Evolutionary conservation across 2,329 filamentous ascomycete genomes (phyloP).

Genomic region (Rhynchosporium secalis): DNA sequence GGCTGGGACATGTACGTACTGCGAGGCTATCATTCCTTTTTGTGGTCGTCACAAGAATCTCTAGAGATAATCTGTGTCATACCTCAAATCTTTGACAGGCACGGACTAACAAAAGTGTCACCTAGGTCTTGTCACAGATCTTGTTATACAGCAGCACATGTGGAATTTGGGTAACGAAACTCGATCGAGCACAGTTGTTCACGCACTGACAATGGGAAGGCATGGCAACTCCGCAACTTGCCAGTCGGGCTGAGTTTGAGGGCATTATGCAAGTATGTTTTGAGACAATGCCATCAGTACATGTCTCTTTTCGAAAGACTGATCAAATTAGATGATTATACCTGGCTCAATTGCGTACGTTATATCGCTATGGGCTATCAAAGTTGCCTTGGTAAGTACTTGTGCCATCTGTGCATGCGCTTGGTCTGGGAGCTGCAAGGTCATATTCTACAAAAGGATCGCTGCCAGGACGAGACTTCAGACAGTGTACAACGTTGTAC

Average conservation of each 20-base stretch:
- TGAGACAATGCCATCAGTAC: background rate
- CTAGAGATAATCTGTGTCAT: no score
- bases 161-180: slow-evolving; percentile 36
- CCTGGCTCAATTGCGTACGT: slow-evolving; percentile 46
- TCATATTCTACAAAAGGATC: slow-evolving; percentile 45
- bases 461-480: slow-evolving; percentile 42
- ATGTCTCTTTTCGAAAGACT: background rate
- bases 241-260: background rate
- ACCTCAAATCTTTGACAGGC: no score
- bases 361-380: slow-evolving; percentile 45
- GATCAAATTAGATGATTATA: slow-evolving; percentile 41
- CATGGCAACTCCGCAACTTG: background rate
- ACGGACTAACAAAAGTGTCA: no score
- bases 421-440: slow-evolving; percentile 1
- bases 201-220: slow-evolving; percentile 22
- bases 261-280: slow-evolving; percentile 8
- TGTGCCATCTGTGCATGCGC: background rate
- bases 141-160: slow-evolving; percentile 41
- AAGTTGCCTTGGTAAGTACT: slow-evolving; percentile 41
- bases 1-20: slow-evolving; percentile 32
- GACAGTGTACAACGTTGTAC: slow-evolving; percentile 42
- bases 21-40: no score
- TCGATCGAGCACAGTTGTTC: background rate
- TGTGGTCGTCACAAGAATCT: no score
- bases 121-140: slow-evolving; percentile 35